Evolutionary conservation across 768 basidiomycete genomes (phyloP).

Genomic region (Leccinum pellstonianum): DNA sequence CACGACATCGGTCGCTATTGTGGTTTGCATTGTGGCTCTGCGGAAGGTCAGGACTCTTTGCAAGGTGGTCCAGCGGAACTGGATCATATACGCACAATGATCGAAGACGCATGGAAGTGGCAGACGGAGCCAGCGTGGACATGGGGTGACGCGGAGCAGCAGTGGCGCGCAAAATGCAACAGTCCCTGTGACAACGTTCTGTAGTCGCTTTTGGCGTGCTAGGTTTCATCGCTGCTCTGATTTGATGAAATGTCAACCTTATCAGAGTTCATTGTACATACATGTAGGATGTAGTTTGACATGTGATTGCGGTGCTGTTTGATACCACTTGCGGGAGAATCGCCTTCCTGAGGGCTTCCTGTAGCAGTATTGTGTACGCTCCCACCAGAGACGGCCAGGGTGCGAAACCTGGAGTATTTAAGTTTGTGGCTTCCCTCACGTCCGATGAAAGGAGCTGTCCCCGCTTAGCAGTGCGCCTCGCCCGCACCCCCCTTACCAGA

Average conservation of each 20-base stretch:
- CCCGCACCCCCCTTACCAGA: too few relatives aligned
- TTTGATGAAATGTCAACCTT: neutral
- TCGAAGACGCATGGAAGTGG: neutral
- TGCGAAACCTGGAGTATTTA: too few relatives aligned
- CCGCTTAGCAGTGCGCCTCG: too few relatives aligned
- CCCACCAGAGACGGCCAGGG: too few relatives aligned
- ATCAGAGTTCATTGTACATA: neutral
- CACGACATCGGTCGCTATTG: conserved; percentile 25
- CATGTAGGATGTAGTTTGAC: neutral
- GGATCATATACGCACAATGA: neutral
- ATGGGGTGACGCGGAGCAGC: neutral
- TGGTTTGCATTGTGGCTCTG: neutral
- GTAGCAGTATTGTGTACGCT: too few relatives aligned
- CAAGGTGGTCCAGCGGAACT: neutral
- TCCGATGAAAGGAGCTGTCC: too few relatives aligned
- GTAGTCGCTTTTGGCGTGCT: neutral
- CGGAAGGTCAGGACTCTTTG: neutral
- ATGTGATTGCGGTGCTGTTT: too few relatives aligned
- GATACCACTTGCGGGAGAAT: too few relatives aligned
- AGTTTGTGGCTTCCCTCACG: too few relatives aligned
- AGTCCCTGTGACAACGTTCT: neutral
- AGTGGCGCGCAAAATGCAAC: neutral
- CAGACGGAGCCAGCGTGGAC: neutral
- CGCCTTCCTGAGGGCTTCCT: too few relatives aligned
- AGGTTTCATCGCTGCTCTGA: neutral